Conservation (phyloP, 768 basidiomycete genomes). For the Dentipellis fragilis region DNA sequence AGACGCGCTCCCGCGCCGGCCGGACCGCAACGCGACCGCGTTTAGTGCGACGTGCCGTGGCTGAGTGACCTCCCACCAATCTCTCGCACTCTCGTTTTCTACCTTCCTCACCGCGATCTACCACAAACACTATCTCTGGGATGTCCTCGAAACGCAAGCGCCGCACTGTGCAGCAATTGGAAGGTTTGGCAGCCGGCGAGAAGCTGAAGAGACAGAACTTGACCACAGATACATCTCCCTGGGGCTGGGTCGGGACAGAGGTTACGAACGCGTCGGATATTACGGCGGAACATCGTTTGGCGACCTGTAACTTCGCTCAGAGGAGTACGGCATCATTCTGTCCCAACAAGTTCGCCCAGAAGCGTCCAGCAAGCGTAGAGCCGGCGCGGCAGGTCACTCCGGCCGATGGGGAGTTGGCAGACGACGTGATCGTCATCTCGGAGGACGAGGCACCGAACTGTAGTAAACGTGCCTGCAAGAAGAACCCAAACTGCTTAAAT, state of each 20-base stretch:
- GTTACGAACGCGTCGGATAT: conserved; percentile 49
- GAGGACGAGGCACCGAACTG: conserved; percentile 55
- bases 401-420: conserved; percentile 36
- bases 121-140: background rate
- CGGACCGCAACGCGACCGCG: background rate
- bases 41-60: background rate
- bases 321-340: conserved; percentile 45
- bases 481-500: conserved; percentile 81
- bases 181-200: conserved; percentile 54
- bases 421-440: conserved; percentile 60
- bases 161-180: conserved; percentile 32
- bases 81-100: conserved; percentile 6
- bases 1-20: background rate
- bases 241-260: conserved; percentile 76
- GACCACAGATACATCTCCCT: conserved; percentile 33
- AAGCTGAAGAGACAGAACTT: conserved; percentile 48
- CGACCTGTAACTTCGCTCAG: conserved; percentile 57
- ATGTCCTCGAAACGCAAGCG: conserved; percentile 57
- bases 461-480: conserved; percentile 53
- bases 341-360: conserved; percentile 39
- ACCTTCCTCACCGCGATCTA: background rate
- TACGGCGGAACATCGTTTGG: conserved; percentile 50
- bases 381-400: conserved; percentile 7
- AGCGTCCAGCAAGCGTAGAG: conserved; percentile 13
- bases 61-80: background rate